Base-by-base conservation (phyloP, 306 rosid species). In the Cicer arietinum region DNA sequence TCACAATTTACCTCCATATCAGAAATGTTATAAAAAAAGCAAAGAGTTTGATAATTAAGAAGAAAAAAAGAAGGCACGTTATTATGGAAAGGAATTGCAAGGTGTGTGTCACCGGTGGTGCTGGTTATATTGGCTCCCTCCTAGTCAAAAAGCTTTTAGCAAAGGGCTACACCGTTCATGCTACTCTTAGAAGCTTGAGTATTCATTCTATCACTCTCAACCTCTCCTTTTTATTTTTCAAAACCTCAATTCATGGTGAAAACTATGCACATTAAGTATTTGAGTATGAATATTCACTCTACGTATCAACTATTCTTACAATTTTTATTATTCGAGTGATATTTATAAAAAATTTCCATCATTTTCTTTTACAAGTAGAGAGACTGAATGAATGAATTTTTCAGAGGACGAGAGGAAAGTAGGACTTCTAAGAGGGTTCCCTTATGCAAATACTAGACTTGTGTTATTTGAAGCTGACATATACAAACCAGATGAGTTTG, bases 141-240 rank as follows among this genome's bases (percentile, higher is more conserved):
- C 82, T 86, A 1, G 81, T 84, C 6, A 79, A 83, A 16, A 81
- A 12, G 68, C 90, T 88, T 43, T 52, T 90, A 1, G 59, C 77
- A 18, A 80, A 79, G 47, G 92, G 89, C 8, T 80, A 79, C 70
- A 77, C 70, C 0, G 88, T 90, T 12, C 95, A 88, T 56, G 76
- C 90, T 8, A 86, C 95, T 4, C 84, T 86, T 50, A 82, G 88
- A 59, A 86, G 72, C 86, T 74, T 82, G n/a, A 86, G 91, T 87
- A 45, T 14, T 7, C 43, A 12, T 44, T 0, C 47, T 35, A 0
- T 47, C 7, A 0, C 7, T 48, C 9, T 44, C 10, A 25, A 25
- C 3, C 25, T 20, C 25, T 20, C 1, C 25, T 20, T 20, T 20
- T 20, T 20, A 20, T 20, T 20, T 20, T 20, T 20, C 25, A 20